Percentiles rank a stretch among this genome's conserved stretches.
Conservation (phyloP, 208 protist species). For the Vickermania spadyakhi region DNA sequence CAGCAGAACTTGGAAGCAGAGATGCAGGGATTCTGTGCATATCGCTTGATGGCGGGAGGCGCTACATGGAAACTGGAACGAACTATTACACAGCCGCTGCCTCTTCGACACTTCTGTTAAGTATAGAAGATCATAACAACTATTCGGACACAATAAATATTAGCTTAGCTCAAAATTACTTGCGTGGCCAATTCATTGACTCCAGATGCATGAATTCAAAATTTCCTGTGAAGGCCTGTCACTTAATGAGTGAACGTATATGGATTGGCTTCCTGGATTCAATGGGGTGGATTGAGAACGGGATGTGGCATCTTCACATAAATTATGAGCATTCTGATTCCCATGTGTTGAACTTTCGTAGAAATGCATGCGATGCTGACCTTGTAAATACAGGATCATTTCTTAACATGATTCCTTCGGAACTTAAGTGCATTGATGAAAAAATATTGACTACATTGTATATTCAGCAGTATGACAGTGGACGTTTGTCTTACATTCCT, state of each 20-base stretch:
- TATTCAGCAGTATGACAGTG: not conserved
- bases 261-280: not conserved
- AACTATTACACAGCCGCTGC: not conserved
- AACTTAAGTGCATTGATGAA: not conserved
- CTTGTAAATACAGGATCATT: not conserved
- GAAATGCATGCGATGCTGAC: no score
- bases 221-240: not conserved
- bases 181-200: not conserved
- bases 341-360: not conserved
- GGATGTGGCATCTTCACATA: not conserved
- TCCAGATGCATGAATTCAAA: not conserved
- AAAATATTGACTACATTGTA: not conserved
- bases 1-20: no score
- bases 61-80: not conserved
- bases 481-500: not conserved
- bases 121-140: not conserved
- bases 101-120: not conserved
- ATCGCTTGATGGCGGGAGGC: no score
- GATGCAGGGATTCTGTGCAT: no score
- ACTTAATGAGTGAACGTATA: not conserved
- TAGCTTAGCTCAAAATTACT: not conserved
- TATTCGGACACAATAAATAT: not conserved
- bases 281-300: not conserved
- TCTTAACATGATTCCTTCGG: not conserved
- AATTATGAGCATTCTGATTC: not conserved